Conservation (phyloP, 805 yeast genomes). For the Yamadazyma laniorum region DNA sequence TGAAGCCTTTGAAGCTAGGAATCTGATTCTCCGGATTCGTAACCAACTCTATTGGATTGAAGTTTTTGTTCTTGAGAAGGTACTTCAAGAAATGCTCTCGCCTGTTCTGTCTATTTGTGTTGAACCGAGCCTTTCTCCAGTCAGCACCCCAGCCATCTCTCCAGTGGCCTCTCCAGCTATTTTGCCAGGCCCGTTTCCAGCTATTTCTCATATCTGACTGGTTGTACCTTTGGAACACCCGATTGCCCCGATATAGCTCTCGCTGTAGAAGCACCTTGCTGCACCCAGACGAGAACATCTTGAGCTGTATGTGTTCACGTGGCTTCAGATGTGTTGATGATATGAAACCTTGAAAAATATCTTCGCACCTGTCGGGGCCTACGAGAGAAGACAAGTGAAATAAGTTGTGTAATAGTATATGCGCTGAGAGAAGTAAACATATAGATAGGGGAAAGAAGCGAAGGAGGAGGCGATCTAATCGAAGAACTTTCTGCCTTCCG, state of each 20-base stretch:
- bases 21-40: constrained; percentile 9
- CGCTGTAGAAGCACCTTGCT: too few relatives aligned
- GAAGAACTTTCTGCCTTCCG: constrained; percentile 84
- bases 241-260: too few relatives aligned
- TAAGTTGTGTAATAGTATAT: too few relatives aligned
- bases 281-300: too few relatives aligned
- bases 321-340: too few relatives aligned
- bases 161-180: neutral
- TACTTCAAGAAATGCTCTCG: neutral
- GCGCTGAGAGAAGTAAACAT: neutral
- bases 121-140: neutral
- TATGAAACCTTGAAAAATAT: too few relatives aligned
- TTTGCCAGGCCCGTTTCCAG: neutral
- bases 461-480: constrained; percentile 45
- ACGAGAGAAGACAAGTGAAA: too few relatives aligned
- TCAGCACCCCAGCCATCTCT: neutral
- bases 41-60: constrained; percentile 10
- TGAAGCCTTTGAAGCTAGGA: constrained; percentile 15
- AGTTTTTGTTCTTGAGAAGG: neutral
- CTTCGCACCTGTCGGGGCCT: too few relatives aligned
- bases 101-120: neutral
- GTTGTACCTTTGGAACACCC: neutral
- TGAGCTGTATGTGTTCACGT: too few relatives aligned
- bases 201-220: neutral
- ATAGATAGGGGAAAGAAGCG: neutral